Evolutionary conservation across 2,329 filamentous ascomycete genomes (phyloP), one percentile per base, ranked within the genome.

Genomic region (Colletotrichum karsti): DNA sequence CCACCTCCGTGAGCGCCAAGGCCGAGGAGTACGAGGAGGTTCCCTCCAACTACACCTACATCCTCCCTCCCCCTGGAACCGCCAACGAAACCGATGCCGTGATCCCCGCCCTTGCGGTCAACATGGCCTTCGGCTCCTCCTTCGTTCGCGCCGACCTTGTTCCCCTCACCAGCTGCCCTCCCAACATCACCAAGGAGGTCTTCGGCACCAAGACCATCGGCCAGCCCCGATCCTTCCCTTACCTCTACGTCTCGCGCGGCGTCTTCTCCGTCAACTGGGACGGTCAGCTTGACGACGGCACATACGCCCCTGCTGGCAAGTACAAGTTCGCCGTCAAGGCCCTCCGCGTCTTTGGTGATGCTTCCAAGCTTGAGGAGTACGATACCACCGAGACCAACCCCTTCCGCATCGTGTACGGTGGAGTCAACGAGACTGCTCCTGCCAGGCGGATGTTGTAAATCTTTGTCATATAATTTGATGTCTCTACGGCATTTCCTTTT

Each of bases 311-410:
- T 0, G 77, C 80, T 0, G 87, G 87, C 10, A 72, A 73, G 28
- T 89, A 89, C 75, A 84, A 82, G 74, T 77, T 88, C 55, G 77
- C 78, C 1, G 77, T 87, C 30, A 80, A 81, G 63, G 83, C 85
- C 3, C 74, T 89, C 69, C 81, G 80, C 66, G 81, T 89, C 66
- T 87, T 85, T 72, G 87, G 87, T 5, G 79, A 88, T 63, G 74
- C 76, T 35, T 74, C 77, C 13, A 78, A 82, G 62, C 67, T 77
- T 2, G 76, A 74, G 4, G 84, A 88, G 54, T 89, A 85, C 76
- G 85, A 88, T 26, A 72, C 77, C 1, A 73, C 74, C 22, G 79
- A 83, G 71, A 80, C 84, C 10, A 73, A 74, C 1, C 61, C 77
- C 1, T 86, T 89, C 67, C 72, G 74, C n/a, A 82, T 88, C 54